Evolutionary conservation across 1,284 basidiomycete genomes (phyloP).

Genomic region (Wallemia mellicola): DNA sequence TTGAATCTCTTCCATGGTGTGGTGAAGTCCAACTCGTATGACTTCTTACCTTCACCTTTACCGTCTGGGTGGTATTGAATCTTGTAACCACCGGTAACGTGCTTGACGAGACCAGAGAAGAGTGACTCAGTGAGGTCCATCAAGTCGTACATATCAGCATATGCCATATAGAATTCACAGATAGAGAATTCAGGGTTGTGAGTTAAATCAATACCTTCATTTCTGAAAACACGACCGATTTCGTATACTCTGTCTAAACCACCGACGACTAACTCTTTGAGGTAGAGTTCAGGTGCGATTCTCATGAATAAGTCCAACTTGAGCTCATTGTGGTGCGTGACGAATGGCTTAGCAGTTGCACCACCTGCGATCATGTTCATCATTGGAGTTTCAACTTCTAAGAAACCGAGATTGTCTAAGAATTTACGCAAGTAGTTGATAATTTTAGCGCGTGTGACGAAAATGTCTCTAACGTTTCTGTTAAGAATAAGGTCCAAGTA

Average conservation of each 20-base stretch:
- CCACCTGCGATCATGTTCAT: constrained; percentile 91
- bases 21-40: constrained; percentile 60
- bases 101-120: constrained; percentile 73
- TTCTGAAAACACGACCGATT: constrained; percentile 91
- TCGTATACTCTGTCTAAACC: constrained; percentile 94
- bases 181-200: constrained; percentile 95
- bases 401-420: constrained; percentile 73
- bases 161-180: constrained; percentile 99
- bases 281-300: constrained; percentile 87
- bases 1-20: constrained; percentile 98
- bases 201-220: constrained; percentile 94
- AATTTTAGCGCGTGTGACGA: constrained; percentile 60
- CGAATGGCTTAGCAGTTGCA: constrained; percentile 91
- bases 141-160: constrained; percentile 94
- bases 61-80: constrained; percentile 78
- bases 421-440: constrained; percentile 75
- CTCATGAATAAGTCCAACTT: constrained; percentile 93
- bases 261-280: constrained; percentile 92
- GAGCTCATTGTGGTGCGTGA: constrained; percentile 97
- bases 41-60: constrained; percentile 32
- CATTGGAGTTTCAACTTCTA: constrained; percentile 98
- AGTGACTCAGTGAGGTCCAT: constrained; percentile 92
- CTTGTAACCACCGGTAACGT: constrained; percentile 54
- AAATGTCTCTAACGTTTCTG: constrained; percentile 63
- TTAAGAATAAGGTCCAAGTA: constrained; percentile 96